phyloP scores from a whole-genome alignment of 1,284 basidiomycete species.

The Leccinum subrobustum region DNA sequence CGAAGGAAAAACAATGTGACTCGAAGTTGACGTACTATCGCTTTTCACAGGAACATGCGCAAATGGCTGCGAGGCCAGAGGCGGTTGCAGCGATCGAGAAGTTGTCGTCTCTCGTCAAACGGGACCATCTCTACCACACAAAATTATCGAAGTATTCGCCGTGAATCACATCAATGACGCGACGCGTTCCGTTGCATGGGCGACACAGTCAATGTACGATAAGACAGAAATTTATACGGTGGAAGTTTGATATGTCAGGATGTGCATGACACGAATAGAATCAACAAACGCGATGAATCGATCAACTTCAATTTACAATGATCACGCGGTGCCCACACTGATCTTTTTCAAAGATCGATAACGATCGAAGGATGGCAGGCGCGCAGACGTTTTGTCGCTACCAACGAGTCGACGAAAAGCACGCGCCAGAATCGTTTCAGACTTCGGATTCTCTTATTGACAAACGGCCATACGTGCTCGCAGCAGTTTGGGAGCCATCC shows the following conservation, averaged over 20 bases:
- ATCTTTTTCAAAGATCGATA: too few relatives aligned
- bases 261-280: background rate
- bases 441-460: background rate
- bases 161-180: background rate
- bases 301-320: background rate
- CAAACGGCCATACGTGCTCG: background rate
- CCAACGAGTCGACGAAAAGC: background rate
- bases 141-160: constrained; percentile 4
- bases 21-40: background rate
- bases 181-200: background rate
- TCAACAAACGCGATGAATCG: background rate
- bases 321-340: too few relatives aligned
- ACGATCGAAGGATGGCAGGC: too few relatives aligned
- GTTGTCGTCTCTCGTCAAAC: constrained; percentile 9
- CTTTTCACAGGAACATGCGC: constrained; percentile 7
- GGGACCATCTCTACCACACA: constrained; percentile 11
- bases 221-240: background rate
- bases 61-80: constrained; percentile 10
- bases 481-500: background rate
- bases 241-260: background rate
- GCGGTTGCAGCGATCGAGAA: background rate
- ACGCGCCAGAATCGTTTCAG: background rate
- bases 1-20: background rate
- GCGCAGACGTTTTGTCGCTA: too few relatives aligned
- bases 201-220: background rate